phyloP scores from a whole-genome alignment of 371 early-diverging fungal species.

The Zychaea mexicana region DNA sequence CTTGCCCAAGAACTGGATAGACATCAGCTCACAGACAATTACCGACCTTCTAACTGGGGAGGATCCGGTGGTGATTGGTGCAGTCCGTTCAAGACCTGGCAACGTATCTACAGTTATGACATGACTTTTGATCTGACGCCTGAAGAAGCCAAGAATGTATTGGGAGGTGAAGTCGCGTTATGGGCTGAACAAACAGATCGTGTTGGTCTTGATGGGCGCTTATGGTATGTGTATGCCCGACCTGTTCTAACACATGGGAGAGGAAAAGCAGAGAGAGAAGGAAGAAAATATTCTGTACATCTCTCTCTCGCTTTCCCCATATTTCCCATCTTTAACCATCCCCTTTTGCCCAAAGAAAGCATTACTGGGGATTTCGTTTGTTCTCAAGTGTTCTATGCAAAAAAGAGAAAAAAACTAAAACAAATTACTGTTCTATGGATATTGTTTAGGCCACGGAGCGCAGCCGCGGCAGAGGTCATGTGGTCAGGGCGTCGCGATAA shows the following conservation, averaged over 20 bases:
- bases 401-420: not conserved
- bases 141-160: conserved; percentile 45
- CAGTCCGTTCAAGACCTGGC: conserved; percentile 83
- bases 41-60: conserved; percentile 37
- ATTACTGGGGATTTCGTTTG: too few relatives aligned
- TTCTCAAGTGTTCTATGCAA: not conserved
- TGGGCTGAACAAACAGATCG: conserved; percentile 81
- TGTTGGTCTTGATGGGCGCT: conserved; percentile 57
- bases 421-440: not conserved
- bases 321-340: too few relatives aligned
- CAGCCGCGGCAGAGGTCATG: conserved; percentile 65
- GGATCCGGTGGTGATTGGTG: conserved; percentile 53
- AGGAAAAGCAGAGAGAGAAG: not conserved
- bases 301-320: not conserved
- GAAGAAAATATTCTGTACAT: not conserved
- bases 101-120: conserved; percentile 77
- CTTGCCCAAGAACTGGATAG: conserved; percentile 24
- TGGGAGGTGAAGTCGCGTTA: conserved; percentile 58
- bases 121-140: conserved; percentile 62
- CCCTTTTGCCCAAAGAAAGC: not conserved
- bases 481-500: conserved; percentile 76
- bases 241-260: too few relatives aligned
- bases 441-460: conserved; percentile 34
- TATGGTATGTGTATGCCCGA: too few relatives aligned
- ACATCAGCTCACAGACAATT: conserved; percentile 24